These are phyloP conservation scores for Sporothrix curviconia DNA, from an alignment of 2,329 filamentous ascomycete genomes.

Conservation along the genomic window DNA sequence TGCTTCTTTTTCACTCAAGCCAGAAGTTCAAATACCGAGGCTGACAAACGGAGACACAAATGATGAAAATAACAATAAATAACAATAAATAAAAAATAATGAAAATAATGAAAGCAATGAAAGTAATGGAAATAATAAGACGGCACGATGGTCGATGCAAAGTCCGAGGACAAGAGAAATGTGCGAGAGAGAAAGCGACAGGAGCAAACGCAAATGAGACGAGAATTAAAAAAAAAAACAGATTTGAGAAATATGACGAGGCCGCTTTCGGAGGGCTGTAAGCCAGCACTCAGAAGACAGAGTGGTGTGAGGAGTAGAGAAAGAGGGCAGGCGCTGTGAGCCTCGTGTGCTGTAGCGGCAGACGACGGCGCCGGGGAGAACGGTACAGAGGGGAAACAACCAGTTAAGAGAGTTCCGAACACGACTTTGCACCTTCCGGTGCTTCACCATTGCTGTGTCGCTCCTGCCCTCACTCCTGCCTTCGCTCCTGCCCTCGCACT, in stretches of 20 bases:
- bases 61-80: background rate
- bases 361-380: background rate
- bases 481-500: background rate
- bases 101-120: too few relatives aligned
- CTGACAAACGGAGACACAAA: too few relatives aligned
- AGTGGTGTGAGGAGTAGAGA: background rate
- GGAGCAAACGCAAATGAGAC: background rate
- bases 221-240: background rate
- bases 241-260: too few relatives aligned
- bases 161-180: background rate
- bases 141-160: background rate
- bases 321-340: background rate
- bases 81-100: background rate
- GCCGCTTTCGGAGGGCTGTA: conserved; percentile 3
- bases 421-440: background rate
- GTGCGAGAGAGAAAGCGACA: background rate
- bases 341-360: background rate
- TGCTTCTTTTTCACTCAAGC: too few relatives aligned
- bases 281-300: background rate
- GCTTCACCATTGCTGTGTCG: background rate
- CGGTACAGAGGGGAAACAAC: background rate
- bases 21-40: too few relatives aligned
- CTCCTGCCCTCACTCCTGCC: background rate
- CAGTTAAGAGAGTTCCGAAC: background rate
- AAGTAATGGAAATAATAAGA: background rate